These are phyloP conservation scores for Fusarium sp. DNA, from an alignment of 2,329 filamentous ascomycete species.

Conservation along the genomic window DNA sequence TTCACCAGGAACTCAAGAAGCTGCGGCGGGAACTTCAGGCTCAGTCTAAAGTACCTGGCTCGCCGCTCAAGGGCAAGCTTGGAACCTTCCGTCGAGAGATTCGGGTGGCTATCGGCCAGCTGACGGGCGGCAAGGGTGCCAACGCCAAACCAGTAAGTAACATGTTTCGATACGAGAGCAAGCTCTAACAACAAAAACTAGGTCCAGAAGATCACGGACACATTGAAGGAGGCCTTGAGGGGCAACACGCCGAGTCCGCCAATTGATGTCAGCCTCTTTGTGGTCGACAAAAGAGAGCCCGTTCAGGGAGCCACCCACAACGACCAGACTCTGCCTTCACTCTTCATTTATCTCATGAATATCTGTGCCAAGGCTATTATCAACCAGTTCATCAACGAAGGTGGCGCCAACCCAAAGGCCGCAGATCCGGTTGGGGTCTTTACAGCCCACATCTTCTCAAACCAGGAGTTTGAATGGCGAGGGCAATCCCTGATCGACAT, in stretches of 20 bases:
- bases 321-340: slow-evolving; percentile 67
- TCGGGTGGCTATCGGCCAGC: slow-evolving; percentile 78
- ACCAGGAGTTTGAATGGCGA: slow-evolving; percentile 74
- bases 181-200: slow-evolving; percentile 39
- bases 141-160: slow-evolving; percentile 62
- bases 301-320: slow-evolving; percentile 65
- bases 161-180: neutral
- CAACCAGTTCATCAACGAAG: slow-evolving; percentile 76
- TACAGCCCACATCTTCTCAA: slow-evolving; percentile 79
- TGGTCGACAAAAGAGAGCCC: slow-evolving; percentile 60
- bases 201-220: slow-evolving; percentile 53
- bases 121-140: slow-evolving; percentile 73
- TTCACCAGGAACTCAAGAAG: slow-evolving; percentile 78
- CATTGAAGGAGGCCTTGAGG: slow-evolving; percentile 66
- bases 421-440: slow-evolving; percentile 86
- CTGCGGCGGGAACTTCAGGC: slow-evolving; percentile 72
- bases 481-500: slow-evolving; percentile 81
- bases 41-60: slow-evolving; percentile 61
- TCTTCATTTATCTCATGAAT: slow-evolving; percentile 82
- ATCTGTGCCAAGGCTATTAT: slow-evolving; percentile 81
- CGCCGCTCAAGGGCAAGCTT: slow-evolving; percentile 71
- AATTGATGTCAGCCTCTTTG: slow-evolving; percentile 67
- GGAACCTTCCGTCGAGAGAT: slow-evolving; percentile 80
- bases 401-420: slow-evolving; percentile 70
- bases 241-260: slow-evolving; percentile 63